Conservation (phyloP, 257 asterid species). For the Galeopsis tetrahit region DNA sequence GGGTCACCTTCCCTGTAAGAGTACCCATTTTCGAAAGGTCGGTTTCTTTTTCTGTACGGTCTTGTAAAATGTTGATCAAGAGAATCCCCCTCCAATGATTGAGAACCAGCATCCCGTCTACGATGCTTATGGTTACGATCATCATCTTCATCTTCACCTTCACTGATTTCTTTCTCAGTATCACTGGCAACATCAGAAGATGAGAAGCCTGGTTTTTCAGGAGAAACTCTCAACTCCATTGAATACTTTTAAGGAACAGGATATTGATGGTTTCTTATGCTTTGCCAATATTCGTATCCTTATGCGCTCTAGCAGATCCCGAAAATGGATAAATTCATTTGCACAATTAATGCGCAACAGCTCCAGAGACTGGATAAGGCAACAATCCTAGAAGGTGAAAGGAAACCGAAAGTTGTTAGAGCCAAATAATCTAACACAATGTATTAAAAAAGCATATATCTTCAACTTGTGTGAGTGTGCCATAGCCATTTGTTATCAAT, state of each 20-base stretch:
- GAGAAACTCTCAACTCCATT: conserved; percentile 79
- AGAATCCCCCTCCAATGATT: conserved; percentile 70
- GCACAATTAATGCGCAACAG: conserved; percentile 22
- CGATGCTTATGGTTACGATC: conserved; percentile 99
- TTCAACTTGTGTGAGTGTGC: not conserved
- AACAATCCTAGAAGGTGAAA: conserved; percentile 25
- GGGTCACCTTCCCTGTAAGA: conserved; percentile 64
- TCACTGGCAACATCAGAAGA: conserved; percentile 71
- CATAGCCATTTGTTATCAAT: not conserved
- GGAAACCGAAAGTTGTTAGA: conserved; percentile 23
- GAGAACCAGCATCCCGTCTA: conserved; percentile 68
- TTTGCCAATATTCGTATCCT: conserved; percentile 22
- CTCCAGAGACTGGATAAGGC: conserved; percentile 35
- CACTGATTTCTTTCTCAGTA: conserved; percentile 88
- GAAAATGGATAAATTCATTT: conserved; percentile 19
- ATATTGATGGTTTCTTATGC: conserved; percentile 19
- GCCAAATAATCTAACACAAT: conserved; percentile 18
- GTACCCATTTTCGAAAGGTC: conserved; percentile 79
- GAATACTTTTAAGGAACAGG: conserved; percentile 30
- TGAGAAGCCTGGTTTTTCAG: conserved; percentile 67
- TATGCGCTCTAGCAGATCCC: conserved; percentile 16
- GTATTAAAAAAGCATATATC: not conserved
- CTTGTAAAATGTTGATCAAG: conserved; percentile 61
- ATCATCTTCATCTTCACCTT: conserved; percentile 97
- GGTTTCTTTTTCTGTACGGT: conserved; percentile 74